These are phyloP conservation scores for Cylindrodendrum hubeiense DNA, from an alignment of 2,329 filamentous ascomycete species.

Conservation along the genomic window DNA sequence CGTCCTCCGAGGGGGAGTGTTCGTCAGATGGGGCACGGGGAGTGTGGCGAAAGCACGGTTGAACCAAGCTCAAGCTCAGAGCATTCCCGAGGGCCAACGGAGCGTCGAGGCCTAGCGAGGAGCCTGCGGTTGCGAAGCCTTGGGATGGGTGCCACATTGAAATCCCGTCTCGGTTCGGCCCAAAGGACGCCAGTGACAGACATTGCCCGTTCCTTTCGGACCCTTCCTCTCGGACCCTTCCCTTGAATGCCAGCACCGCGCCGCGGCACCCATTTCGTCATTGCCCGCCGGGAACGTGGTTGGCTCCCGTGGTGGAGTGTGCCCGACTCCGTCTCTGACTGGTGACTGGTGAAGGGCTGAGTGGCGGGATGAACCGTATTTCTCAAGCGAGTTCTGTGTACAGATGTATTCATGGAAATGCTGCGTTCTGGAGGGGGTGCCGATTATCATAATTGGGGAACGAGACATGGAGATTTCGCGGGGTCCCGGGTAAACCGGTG, in stretches of 20 bases:
- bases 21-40: background rate
- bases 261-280: conserved; percentile 38
- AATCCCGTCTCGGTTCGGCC: conserved; percentile 43
- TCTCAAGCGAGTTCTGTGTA: background rate
- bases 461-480: conserved; percentile 21
- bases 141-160: conserved; percentile 9
- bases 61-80: background rate
- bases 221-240: conserved; percentile 8
- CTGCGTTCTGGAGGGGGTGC: conserved; percentile 9
- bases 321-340: background rate
- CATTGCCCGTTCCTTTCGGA: conserved; percentile 18
- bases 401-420: background rate
- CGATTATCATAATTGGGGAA: conserved; percentile 19
- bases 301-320: conserved; percentile 37
- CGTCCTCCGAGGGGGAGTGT: conserved; percentile 9
- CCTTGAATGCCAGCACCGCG: background rate
- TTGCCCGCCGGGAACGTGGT: conserved; percentile 30
- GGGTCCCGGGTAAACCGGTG: conserved; percentile 32
- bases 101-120: conserved; percentile 20
- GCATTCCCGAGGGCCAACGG: conserved; percentile 44
- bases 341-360: conserved; percentile 5
- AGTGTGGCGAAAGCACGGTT: conserved; percentile 8
- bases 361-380: conserved; percentile 23
- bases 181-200: conserved; percentile 40
- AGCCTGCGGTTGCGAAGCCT: background rate